phyloP scores from a whole-genome alignment of 495 filamentous ascomycete genomes.

The Pyrenopolyporus hunteri region DNA sequence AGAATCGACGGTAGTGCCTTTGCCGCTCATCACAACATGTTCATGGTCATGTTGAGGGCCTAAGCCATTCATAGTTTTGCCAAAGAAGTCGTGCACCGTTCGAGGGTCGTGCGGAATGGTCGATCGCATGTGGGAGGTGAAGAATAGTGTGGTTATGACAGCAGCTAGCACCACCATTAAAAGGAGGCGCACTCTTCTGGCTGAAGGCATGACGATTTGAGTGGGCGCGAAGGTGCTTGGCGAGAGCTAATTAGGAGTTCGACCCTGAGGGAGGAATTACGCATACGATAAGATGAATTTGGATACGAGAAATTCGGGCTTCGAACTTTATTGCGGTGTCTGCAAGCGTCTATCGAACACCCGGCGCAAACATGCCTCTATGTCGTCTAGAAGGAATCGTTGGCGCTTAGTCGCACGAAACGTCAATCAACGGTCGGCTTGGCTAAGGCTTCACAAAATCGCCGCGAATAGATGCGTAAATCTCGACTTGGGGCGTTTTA shows the following conservation, averaged over 20 bases:
- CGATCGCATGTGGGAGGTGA: constrained; percentile 55
- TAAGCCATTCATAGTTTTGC: constrained; percentile 59
- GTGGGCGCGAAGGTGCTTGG: not conserved
- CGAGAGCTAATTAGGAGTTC: not conserved
- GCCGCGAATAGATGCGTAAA: not conserved
- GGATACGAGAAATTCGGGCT: not conserved
- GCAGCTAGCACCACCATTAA: constrained; percentile 62
- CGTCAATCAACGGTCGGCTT: constrained; percentile 2
- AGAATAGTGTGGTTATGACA: constrained; percentile 66
- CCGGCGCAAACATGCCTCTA: constrained; percentile 33
- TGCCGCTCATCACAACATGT: constrained; percentile 45
- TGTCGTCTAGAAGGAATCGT: constrained; percentile 1
- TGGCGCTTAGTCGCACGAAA: not conserved
- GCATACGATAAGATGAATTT: constrained; percentile 6
- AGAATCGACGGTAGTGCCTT: constrained; percentile 35
- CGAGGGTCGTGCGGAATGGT: constrained; percentile 45
- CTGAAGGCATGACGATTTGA: constrained; percentile 67
- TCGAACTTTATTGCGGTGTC: not conserved
- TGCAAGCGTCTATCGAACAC: constrained; percentile 19
- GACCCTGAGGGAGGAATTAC: constrained; percentile 5
- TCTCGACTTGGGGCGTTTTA: constrained; percentile 4
- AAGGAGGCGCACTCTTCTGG: constrained; percentile 67
- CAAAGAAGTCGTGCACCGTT: constrained; percentile 59
- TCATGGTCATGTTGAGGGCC: constrained; percentile 41
- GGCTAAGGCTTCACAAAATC: not conserved